These are phyloP conservation scores for Aaosphaeria pasadenensis DNA, from an alignment of 2,329 filamentous ascomycete genomes.

Conservation along the genomic window DNA sequence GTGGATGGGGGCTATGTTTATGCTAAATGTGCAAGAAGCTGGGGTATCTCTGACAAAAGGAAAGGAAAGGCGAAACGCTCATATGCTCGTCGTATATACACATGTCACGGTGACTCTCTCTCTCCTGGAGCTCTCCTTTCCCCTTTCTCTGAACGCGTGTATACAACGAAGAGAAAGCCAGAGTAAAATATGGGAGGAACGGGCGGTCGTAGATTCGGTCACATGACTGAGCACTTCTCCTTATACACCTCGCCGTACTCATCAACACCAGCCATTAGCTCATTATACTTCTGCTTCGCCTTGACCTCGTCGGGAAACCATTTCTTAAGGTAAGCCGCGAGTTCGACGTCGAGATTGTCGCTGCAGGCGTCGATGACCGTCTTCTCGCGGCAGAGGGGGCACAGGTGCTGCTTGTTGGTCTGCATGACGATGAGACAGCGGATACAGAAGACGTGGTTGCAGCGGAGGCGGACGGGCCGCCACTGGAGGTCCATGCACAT, in stretches of 20 bases:
- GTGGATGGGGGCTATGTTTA: no score
- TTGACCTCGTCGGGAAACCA: conserved; percentile 76
- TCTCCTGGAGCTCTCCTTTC: no score
- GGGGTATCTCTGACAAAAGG: no score
- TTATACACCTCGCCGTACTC: conserved; percentile 66
- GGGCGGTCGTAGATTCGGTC: neutral
- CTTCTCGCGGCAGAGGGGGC: conserved; percentile 72
- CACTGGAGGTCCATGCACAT: conserved; percentile 78
- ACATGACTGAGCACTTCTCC: conserved; percentile 61
- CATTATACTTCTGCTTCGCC: conserved; percentile 61
- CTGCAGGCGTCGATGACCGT: conserved; percentile 69
- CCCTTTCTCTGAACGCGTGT: neutral
- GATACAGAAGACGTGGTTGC: conserved; percentile 79
- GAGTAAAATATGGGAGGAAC: neutral
- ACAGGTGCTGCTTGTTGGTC: conserved; percentile 63
- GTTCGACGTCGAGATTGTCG: conserved; percentile 66
- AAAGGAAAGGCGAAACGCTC: no score
- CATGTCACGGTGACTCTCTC: no score
- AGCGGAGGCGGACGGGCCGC: conserved; percentile 73
- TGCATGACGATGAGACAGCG: conserved; percentile 80
- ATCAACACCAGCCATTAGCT: conserved; percentile 71
- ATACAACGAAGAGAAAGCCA: neutral
- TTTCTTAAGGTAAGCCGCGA: conserved; percentile 67
- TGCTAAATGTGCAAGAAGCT: no score
- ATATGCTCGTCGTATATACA: no score